These are phyloP conservation scores for Globisporangium rhizosaccharum DNA, from an alignment of 352 stramenopile species.

Conservation along the genomic window DNA sequence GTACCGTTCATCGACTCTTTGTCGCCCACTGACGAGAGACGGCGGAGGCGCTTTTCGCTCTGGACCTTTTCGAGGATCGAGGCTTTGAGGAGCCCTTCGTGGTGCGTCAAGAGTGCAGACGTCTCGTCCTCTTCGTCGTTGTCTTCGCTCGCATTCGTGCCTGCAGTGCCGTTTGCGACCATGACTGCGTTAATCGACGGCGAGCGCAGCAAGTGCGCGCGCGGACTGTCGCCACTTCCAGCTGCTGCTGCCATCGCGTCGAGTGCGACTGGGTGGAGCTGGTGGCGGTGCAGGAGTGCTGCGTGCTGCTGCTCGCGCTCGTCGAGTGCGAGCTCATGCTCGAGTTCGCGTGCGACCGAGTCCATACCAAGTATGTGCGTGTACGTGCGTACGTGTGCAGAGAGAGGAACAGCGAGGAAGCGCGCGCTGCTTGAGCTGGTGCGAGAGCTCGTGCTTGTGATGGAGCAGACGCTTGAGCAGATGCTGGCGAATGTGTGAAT, in stretches of 20 bases:
- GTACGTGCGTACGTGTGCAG: too few species aligned
- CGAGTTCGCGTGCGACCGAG: constrained; percentile 3
- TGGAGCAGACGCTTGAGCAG: too few species aligned
- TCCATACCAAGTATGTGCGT: constrained; percentile 1
- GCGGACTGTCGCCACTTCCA: constrained; percentile 2
- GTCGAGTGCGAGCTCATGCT: constrained; percentile 7
- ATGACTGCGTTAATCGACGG: constrained; percentile 11
- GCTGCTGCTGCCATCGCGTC: neutral
- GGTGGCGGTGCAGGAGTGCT: constrained; percentile 12
- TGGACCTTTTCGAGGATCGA: constrained; percentile 74
- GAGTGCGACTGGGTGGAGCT: constrained; percentile 9
- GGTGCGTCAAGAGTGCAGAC: constrained; percentile 29
- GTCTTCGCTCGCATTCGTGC: constrained; percentile 13
- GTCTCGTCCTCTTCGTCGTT: constrained; percentile 32
- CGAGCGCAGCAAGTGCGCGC: constrained; percentile 9
- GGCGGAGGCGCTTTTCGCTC: constrained; percentile 61
- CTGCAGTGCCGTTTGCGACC: constrained; percentile 6
- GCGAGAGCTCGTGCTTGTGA: too few species aligned
- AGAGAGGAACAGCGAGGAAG: too few species aligned
- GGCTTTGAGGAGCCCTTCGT: constrained; percentile 65
- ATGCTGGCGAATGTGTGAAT: too few species aligned
- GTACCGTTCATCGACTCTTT: constrained; percentile 17
- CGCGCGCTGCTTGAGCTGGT: too few species aligned
- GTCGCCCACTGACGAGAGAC: constrained; percentile 36
- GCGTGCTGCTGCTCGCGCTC: neutral